Evolutionary conservation across 1,284 basidiomycete genomes (phyloP), one percentile per base, ranked within the genome.

Genomic region (Cyathus olla): DNA sequence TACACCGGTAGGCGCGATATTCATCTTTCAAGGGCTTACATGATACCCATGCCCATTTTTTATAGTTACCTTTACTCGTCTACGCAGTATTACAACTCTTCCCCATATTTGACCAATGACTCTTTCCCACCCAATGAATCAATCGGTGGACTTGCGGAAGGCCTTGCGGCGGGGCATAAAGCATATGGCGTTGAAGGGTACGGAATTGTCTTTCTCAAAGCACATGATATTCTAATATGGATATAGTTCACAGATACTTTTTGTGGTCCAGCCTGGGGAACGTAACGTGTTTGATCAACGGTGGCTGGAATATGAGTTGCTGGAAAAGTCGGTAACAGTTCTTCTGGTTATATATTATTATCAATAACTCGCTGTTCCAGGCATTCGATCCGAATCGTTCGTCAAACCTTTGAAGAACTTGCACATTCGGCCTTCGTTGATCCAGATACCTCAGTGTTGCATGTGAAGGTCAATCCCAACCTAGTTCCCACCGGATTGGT

Each of bases 271-370:
- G 72, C 87, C 90, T 9, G 87, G 89, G 27, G 98, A 99, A 76
- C 86, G 97, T n/a, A 99, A 99, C 74, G 88, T 97, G 0, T 99
- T 99, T 73, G 97, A 99, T 73, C 98, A 99, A 76, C 86, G 92
- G 4, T 90, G 88, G 79, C 78, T 99, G 17, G 95, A 99, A 77
- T 97, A 95, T 67, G 90, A 94, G 64, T 82, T 99, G 0, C 76
- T 95, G 0, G 89, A 95, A 68, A 85, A 77, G 92, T 94, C 73
- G 56, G 48, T 39, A 59, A 3, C 27, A 31, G 53, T 84, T 76
- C 49, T n/a, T 46, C 44, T 19, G 60, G 28, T 50, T 35, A 40
- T 59, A 42, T n/a, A 24, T n/a, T 19, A 48, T 17, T 47, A n/a
- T 56, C 24, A 55, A 28, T 8, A 37, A 56, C 40, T 39, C 55